Conservation (phyloP, 495 filamentous ascomycete species). For the Aspergillus cavernicola region DNA sequence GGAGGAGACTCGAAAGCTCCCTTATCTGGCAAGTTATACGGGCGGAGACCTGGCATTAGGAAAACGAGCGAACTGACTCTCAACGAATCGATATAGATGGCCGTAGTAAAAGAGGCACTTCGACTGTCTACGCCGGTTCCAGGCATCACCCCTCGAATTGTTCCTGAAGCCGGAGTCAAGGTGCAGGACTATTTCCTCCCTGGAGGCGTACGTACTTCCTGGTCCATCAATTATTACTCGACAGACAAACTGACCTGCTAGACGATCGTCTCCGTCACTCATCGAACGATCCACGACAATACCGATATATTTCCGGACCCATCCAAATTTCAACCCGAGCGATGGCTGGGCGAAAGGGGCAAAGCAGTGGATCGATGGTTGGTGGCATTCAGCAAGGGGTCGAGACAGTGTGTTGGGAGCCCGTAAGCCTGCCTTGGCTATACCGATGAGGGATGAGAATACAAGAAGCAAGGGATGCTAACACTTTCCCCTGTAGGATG, state of each 20-base stretch:
- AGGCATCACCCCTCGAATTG: background rate
- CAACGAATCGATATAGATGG: background rate
- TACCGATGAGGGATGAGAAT: background rate
- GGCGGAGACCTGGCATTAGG: no score
- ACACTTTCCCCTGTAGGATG: background rate
- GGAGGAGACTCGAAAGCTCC: background rate
- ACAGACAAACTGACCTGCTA: background rate
- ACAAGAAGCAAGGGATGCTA: background rate
- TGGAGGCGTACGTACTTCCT: background rate
- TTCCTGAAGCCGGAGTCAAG: background rate
- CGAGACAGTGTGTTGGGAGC: background rate
- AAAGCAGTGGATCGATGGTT: background rate
- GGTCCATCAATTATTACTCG: no score
- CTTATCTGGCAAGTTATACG: background rate
- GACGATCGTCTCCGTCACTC: constrained; percentile 1
- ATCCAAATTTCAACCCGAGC: background rate
- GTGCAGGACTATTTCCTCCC: constrained; percentile 2
- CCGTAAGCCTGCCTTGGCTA: background rate
- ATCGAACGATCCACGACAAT: background rate
- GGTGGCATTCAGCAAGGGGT: background rate
- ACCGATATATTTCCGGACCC: background rate
- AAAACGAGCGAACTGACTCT: no score
- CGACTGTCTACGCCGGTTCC: background rate
- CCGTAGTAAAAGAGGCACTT: constrained; percentile 1
- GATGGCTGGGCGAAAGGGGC: constrained; percentile 2